Percentiles rank a stretch among this genome's conserved stretches.
phyloP scores from a whole-genome alignment of 108 stramenopile genomes.

The Fragilariopsis cylindrus region DNA sequence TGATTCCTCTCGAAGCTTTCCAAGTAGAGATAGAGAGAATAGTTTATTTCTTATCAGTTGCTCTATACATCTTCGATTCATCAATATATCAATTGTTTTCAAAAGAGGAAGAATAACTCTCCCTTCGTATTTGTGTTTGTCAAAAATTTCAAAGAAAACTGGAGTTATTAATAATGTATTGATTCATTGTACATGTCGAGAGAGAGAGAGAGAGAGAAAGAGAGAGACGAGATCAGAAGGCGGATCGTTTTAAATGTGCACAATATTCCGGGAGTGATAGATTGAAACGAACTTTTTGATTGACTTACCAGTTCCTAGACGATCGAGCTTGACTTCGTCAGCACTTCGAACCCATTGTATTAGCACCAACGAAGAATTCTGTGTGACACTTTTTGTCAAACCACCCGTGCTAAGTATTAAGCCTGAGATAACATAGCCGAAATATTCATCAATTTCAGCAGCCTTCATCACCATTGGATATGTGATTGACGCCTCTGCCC shows the following conservation, averaged over 20 bases:
- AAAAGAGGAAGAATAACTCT: conserved; percentile 77
- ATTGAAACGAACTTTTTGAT: not conserved
- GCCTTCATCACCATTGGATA: conserved; percentile 76
- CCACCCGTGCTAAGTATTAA: conserved; percentile 93
- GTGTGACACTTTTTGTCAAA: conserved; percentile 89
- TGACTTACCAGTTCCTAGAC: conserved; percentile 30
- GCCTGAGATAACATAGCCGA: conserved; percentile 75
- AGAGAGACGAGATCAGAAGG: too few relatives aligned
- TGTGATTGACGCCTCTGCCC: conserved; percentile 53
- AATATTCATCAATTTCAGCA: conserved; percentile 72
- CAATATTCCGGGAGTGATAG: too few relatives aligned
- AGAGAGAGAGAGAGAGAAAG: too few relatives aligned
- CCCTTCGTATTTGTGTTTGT: conserved; percentile 47
- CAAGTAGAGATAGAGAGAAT: conserved; percentile 51
- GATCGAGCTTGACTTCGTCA: conserved; percentile 25
- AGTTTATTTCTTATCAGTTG: conserved; percentile 34
- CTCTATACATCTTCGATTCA: conserved; percentile 71
- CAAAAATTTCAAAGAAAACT: conserved; percentile 49
- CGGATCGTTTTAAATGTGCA: too few relatives aligned
- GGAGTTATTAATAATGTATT: not conserved
- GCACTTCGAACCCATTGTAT: conserved; percentile 60
- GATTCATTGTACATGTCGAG: not conserved
- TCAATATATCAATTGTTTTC: conserved; percentile 72
- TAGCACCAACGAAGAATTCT: conserved; percentile 66
- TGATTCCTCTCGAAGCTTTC: conserved; percentile 48